A percentile compares a stretch with the other conserved stretches of the same genome.
These are phyloP conservation scores for Ogataea nonfermentans DNA, from an alignment of 805 yeast genomes.

Conservation along the genomic window DNA sequence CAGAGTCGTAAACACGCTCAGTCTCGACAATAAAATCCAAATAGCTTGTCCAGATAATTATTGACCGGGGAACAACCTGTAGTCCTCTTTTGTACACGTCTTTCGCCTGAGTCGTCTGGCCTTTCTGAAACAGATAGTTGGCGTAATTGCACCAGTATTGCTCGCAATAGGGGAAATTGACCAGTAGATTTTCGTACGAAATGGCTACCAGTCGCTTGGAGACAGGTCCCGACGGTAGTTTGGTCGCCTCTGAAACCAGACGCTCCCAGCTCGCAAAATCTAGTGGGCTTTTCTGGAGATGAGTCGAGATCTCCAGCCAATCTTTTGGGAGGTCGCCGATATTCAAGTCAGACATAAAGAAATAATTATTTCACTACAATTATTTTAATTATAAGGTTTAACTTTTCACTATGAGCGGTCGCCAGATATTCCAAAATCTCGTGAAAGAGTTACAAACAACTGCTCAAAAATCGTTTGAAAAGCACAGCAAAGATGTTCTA, in stretches of 20 bases:
- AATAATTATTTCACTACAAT: conserved; percentile 1
- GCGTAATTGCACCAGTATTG: conserved; percentile 62
- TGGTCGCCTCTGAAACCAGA: conserved; percentile 2
- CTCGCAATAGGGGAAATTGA: conserved; percentile 47
- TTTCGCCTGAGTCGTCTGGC: conserved; percentile 38
- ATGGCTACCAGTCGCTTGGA: conserved; percentile 37
- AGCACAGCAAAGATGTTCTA: conserved; percentile 39
- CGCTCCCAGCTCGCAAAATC: conserved; percentile 8
- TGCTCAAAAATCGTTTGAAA: conserved; percentile 36
- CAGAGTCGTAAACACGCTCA: conserved; percentile 29
- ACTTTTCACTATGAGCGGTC: conserved; percentile 24
- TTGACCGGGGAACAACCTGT: conserved; percentile 40
- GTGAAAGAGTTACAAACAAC: conserved; percentile 40
- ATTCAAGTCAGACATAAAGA: conserved; percentile 5
- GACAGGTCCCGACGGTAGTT: conserved; percentile 3
- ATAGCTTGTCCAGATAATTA: conserved; percentile 51
- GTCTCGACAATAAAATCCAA: conserved; percentile 39
- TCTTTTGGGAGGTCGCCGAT: conserved; percentile 12
- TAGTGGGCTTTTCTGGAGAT: conserved; percentile 7
- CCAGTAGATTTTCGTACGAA: conserved; percentile 43
- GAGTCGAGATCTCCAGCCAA: conserved; percentile 11
- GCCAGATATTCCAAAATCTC: conserved; percentile 30
- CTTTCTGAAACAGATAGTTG: conserved; percentile 43
- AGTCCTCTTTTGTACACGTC: conserved; percentile 41
- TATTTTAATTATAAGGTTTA: not conserved